Percentiles rank a stretch among this genome's conserved stretches.
Evolutionary conservation across 1,139 yeast genomes (phyloP).

Genomic region (Candida tropicalis): DNA sequence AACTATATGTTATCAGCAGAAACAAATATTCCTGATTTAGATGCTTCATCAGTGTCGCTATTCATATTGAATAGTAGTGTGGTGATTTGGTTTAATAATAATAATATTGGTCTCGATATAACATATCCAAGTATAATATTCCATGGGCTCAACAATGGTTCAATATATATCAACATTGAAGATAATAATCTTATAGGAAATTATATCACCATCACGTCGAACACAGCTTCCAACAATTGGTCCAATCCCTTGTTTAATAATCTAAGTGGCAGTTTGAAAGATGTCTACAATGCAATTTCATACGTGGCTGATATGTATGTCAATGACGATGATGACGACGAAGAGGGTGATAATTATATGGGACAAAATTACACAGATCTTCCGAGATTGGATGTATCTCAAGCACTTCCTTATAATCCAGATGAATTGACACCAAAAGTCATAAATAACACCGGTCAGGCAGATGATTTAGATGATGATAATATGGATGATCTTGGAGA

Average conservation of each 20-base stretch:
- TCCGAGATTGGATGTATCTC: constrained; percentile 4
- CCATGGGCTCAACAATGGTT: constrained; percentile 37
- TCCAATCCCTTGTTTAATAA: constrained; percentile 15
- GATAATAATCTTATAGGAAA: constrained; percentile 4
- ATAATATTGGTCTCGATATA: constrained; percentile 37
- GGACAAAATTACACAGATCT: constrained; percentile 12
- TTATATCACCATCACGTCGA: background rate
- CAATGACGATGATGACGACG: constrained; percentile 25
- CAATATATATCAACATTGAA: constrained; percentile 37
- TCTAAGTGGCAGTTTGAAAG: constrained; percentile 15
- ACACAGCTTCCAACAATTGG: background rate
- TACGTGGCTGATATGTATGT: constrained; percentile 45
- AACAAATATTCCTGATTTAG: background rate
- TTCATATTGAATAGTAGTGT: constrained; percentile 44
- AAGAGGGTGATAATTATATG: constrained; percentile 16
- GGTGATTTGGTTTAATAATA: constrained; percentile 36
- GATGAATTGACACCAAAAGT: constrained; percentile 7
- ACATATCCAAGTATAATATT: constrained; percentile 42
- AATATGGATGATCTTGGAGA: constrained; percentile 20
- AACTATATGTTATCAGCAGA: background rate
- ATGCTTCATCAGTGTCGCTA: constrained; percentile 24
- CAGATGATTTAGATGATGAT: constrained; percentile 43
- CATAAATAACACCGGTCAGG: constrained; percentile 33
- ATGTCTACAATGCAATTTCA: constrained; percentile 39
- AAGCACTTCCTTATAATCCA: background rate